These are phyloP conservation scores for Sphaerobolus stellatus DNA, from an alignment of 1,284 basidiomycete genomes.

Conservation along the genomic window DNA sequence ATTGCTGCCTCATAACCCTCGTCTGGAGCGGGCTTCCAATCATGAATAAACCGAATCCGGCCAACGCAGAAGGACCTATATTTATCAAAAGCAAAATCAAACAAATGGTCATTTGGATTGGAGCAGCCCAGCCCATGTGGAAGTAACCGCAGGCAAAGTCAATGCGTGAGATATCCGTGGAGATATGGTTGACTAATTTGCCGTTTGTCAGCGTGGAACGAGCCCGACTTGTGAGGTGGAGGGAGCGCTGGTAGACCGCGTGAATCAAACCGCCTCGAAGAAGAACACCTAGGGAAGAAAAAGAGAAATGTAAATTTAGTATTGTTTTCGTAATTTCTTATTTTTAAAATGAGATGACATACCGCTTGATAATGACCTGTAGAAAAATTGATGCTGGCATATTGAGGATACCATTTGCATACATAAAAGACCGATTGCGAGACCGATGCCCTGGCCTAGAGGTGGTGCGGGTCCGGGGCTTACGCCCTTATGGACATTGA, in stretches of 20 bases:
- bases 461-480: conserved; percentile 46
- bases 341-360: not conserved
- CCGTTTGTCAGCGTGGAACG: conserved; percentile 84
- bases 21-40: conserved; percentile 66
- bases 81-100: conserved; percentile 67
- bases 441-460: conserved; percentile 73
- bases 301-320: conserved; percentile 17
- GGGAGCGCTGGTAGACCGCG: conserved; percentile 80
- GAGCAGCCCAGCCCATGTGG: conserved; percentile 76
- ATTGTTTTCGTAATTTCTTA: no score
- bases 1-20: conserved; percentile 72
- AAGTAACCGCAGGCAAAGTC: conserved; percentile 89
- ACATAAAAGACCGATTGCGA: conserved; percentile 67
- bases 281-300: conserved; percentile 80
- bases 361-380: conserved; percentile 58
- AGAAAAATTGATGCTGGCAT: conserved; percentile 80
- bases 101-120: conserved; percentile 71
- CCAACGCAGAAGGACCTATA: conserved; percentile 78
- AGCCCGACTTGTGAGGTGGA: conserved; percentile 77
- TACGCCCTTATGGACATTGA: conserved; percentile 52
- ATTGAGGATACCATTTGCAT: conserved; percentile 72
- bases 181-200: conserved; percentile 89
- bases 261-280: conserved; percentile 86
- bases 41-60: conserved; percentile 81
- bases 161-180: conserved; percentile 88